Evolutionary conservation across 2,329 filamentous ascomycete genomes (phyloP), one percentile per base, ranked within the genome.

Genomic region (Cytospora piceicola): DNA sequence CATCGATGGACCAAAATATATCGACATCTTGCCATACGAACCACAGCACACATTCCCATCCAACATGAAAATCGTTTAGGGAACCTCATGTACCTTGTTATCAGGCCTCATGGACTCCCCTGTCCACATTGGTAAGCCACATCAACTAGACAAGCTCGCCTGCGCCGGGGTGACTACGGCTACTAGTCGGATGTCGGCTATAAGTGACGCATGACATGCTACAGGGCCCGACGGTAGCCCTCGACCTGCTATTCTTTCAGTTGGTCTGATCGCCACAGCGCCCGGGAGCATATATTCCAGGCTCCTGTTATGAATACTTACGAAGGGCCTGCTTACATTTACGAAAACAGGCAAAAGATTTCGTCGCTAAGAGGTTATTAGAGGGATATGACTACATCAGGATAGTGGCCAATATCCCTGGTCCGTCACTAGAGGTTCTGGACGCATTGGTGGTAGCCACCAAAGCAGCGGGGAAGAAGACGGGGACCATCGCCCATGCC

Each of bases 21-120:
- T 34, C 32, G 36, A 39, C 14, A 15, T 39, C 36, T 39, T 14
- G 15, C 15, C 36, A 5, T 39, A 39, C 14, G 15, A 39, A 17
- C 12, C 36, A 5, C 15, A 15, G 14, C 36, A 39, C 3, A 17
- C 20, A n/a, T n/a, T 20, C 20, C 39, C 2, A 4, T 2, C 57
- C 22, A 24, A 30, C 17, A 22, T n/a, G 3, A 30, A 52, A 36
- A 5, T 29, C 4, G 22, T 61, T 14, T 22, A 61, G 14, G 46
- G 46, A 4, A 15, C 22, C 1, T 36, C n/a, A 20, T 53, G 58
- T 51, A 53, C 58, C 14, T 22, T 63, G 3, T 27, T 63, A 15
- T 52, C 60, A 30, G 60, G 60, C 20, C 34, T 63, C 7, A 63
- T 49, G 2, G 52, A 56, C 17, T 56, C 52, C 1, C 52, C 56